Evolutionary conservation across 1,139 yeast genomes (phyloP).

Genomic region (Yamadazyma kanchanaburiensis): DNA sequence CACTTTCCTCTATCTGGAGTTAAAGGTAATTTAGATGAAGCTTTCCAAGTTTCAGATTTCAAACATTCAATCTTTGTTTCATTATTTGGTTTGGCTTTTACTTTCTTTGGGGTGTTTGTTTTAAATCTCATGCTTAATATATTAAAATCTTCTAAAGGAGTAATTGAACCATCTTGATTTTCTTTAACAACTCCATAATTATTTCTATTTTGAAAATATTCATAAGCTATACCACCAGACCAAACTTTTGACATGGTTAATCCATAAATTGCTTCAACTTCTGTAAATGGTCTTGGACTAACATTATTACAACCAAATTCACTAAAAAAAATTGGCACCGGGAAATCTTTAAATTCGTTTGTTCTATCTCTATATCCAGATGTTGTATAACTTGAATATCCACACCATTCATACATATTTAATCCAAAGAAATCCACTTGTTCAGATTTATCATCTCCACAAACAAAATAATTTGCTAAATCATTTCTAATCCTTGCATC

Average conservation of each 20-base stretch:
- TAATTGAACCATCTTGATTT: conserved; percentile 25
- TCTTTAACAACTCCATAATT: conserved; percentile 33
- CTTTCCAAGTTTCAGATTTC: conserved; percentile 34
- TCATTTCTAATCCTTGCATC: conserved; percentile 47
- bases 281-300: conserved; percentile 57
- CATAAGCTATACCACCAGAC: conserved; percentile 43
- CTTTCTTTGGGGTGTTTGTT: conserved; percentile 25
- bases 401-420: conserved; percentile 70
- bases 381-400: conserved; percentile 51
- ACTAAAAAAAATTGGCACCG: conserved; percentile 58
- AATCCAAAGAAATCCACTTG: conserved; percentile 54
- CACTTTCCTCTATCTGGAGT: conserved; percentile 55
- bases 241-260: conserved; percentile 34
- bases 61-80: conserved; percentile 4
- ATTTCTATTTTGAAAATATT: conserved; percentile 35
- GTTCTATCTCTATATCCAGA: conserved; percentile 59
- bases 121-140: conserved; percentile 29
- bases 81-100: conserved; percentile 12
- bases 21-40: conserved; percentile 44
- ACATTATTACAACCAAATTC: conserved; percentile 59
- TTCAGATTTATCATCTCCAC: conserved; percentile 28
- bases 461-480: conserved; percentile 48
- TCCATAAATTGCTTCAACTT: conserved; percentile 36
- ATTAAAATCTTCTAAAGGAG: conserved; percentile 42
- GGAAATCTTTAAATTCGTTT: conserved; percentile 39